Base-by-base conservation (phyloP, 2,329 filamentous ascomycete species). In the Scedosporium dehoogii region DNA sequence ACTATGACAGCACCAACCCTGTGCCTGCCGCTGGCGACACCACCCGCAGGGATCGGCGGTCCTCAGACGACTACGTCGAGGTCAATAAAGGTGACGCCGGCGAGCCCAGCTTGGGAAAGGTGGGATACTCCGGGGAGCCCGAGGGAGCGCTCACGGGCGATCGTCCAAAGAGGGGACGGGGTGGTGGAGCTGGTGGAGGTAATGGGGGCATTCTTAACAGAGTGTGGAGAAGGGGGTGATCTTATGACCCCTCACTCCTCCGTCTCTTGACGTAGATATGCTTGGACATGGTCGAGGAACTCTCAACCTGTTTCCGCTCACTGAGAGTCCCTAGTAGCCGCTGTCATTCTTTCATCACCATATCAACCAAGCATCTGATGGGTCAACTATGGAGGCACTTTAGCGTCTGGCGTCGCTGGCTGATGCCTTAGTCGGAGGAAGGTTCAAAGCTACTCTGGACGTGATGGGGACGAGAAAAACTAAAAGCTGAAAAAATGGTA, bases 51-150 rank as follows among this genome's bases (percentile, higher is more conserved):
- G 46, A 59, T 18, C 46, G 62, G 10, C 29, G 18, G n/a, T 38
- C 58, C 23, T 63, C 68, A 0, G 73, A 73, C 10, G 73, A 72
- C 44, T 76, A 73, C 57, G 73, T 75, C 21, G 71, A 76, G 42
- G 66, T 75, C 27, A 65, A 66, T 23, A 69, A 67, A 61, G 66
- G 62, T 7, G 71, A 72, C 53, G 70, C 64, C 62, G 64, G 51
- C 23, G 51, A 55, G 18, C 7, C 51, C 6, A 55, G 2, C 23
- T 29, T 55, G 27, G 51, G 18, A 2, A 55, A 55, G 23, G 51
- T 27, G 18, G 51, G 51, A 23, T 23, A 23, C 51, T 55, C 51
- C 23, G 51, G 51, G 4, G 51, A 55, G 51, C 51, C 23, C 51
- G 51, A 55, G 21, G 51, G 51, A 10, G 21, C 51, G 12, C 10